Percentiles rank a stretch among this genome's conserved stretches.
These are phyloP conservation scores for Phellinidium pouzarii DNA, from an alignment of 1,284 basidiomycete species.

Conservation along the genomic window DNA sequence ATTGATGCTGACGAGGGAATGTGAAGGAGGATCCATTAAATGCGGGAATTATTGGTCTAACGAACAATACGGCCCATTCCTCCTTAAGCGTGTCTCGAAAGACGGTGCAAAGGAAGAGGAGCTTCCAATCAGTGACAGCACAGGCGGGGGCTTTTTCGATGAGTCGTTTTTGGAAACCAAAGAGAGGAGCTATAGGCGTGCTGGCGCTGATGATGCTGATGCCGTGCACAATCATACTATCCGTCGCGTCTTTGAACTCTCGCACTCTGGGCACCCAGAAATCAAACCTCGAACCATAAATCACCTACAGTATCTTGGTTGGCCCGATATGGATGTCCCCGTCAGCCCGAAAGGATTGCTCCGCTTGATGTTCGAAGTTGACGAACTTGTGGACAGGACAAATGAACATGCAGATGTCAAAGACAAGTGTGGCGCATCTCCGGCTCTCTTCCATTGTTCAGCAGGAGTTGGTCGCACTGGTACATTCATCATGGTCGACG, in stretches of 20 bases:
- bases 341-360: constrained; percentile 71
- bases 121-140: neutral
- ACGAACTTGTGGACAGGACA: constrained; percentile 50
- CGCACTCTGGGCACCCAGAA: constrained; percentile 52
- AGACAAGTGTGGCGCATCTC: constrained; percentile 23
- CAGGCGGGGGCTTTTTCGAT: constrained; percentile 9
- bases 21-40: constrained; percentile 85
- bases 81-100: constrained; percentile 56
- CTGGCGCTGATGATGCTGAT: constrained; percentile 22
- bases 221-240: constrained; percentile 37
- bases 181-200: constrained; percentile 8
- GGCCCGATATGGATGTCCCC: constrained; percentile 94
- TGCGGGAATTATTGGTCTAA: constrained; percentile 90
- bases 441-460: constrained; percentile 65
- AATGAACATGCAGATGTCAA: constrained; percentile 23
- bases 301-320: constrained; percentile 86
- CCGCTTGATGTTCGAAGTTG: constrained; percentile 56
- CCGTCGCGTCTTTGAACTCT: constrained; percentile 65
- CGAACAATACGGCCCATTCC: constrained; percentile 63
- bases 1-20: constrained; percentile 87
- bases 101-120: constrained; percentile 34
- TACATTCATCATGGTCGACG: constrained; percentile 85
- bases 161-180: neutral
- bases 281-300: constrained; percentile 54
- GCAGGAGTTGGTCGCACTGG: constrained; percentile 91